Conservation (phyloP, 169 alveolate species). For the Plasmodium berghei region DNA sequence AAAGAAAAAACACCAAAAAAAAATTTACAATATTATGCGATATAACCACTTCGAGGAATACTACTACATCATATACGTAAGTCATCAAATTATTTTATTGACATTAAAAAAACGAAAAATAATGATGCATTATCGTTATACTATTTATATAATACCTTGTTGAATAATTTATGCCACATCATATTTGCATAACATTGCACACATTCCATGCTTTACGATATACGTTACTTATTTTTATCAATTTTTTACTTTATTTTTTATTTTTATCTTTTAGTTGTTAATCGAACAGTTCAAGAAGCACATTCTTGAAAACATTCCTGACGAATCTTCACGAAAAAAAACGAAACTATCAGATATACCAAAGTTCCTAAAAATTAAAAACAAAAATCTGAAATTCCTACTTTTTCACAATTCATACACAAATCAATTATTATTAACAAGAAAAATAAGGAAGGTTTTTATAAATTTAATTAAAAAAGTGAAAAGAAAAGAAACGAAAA, state of each 20-base stretch:
- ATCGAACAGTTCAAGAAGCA: slow-evolving; percentile 47
- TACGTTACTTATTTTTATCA: too few species aligned
- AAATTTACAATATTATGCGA: slow-evolving; percentile 50
- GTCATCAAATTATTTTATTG: background rate
- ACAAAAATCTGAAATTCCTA: slow-evolving; percentile 38
- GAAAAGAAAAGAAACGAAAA: background rate
- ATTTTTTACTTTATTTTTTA: background rate
- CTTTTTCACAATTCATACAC: slow-evolving; percentile 48
- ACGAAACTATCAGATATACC: slow-evolving; percentile 30
- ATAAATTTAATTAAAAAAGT: slow-evolving; percentile 48
- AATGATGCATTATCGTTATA: background rate
- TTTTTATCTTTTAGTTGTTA: slow-evolving; percentile 5
- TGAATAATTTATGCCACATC: too few species aligned
- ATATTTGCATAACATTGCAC: too few species aligned
- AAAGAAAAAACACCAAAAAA: background rate
- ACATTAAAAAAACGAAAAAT: background rate
- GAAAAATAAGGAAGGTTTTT: slow-evolving; percentile 39
- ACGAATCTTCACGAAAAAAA: slow-evolving; percentile 6
- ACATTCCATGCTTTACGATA: too few species aligned
- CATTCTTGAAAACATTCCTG: slow-evolving; percentile 3
- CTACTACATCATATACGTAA: slow-evolving; percentile 66
- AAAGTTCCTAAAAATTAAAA: slow-evolving; percentile 18
- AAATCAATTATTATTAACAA: slow-evolving; percentile 58
- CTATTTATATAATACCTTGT: too few species aligned
- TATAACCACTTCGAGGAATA: slow-evolving; percentile 67